Percentiles rank a stretch among this genome's conserved stretches.
phyloP scores from a whole-genome alignment of 148 eudicot genomes.

The Camellia sinensis region DNA sequence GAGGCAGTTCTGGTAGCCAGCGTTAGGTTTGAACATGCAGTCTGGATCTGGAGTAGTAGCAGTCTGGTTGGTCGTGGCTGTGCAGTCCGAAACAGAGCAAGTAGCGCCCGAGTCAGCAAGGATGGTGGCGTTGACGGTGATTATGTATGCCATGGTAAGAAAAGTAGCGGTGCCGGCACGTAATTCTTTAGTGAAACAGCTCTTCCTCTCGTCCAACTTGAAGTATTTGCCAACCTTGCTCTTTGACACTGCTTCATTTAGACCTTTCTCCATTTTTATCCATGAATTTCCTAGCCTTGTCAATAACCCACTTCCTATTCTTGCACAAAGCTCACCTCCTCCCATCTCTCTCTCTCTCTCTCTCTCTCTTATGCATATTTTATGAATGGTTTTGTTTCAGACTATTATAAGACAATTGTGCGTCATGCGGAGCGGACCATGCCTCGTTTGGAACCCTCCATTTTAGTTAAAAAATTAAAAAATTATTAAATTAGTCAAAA shows the following conservation, averaged over 20 bases:
- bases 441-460: conserved; percentile 2
- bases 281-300: conserved; percentile 31
- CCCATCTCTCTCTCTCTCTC: conserved; percentile 14
- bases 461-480: too few relatives aligned
- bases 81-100: conserved; percentile 45
- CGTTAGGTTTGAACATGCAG: conserved; percentile 34
- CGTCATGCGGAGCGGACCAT: neutral
- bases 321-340: conserved; percentile 30
- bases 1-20: conserved; percentile 53
- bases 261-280: conserved; percentile 28
- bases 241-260: conserved; percentile 44
- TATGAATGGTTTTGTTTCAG: neutral
- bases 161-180: conserved; percentile 88
- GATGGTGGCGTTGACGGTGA: conserved; percentile 74
- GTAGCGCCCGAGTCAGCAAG: conserved; percentile 72
- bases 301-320: conserved; percentile 16
- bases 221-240: conserved; percentile 63
- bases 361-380: neutral
- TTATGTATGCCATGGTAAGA: conserved; percentile 77
- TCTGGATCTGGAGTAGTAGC: conserved; percentile 29
- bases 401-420: neutral
- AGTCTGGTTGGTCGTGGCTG: conserved; percentile 25
- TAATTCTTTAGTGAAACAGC: conserved; percentile 56
- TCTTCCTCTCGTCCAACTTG: conserved; percentile 64
- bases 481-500: too few relatives aligned